Evolutionary conservation across 176 grass and related monocot species (phyloP).

Genomic region (Triticum monococcum): DNA sequence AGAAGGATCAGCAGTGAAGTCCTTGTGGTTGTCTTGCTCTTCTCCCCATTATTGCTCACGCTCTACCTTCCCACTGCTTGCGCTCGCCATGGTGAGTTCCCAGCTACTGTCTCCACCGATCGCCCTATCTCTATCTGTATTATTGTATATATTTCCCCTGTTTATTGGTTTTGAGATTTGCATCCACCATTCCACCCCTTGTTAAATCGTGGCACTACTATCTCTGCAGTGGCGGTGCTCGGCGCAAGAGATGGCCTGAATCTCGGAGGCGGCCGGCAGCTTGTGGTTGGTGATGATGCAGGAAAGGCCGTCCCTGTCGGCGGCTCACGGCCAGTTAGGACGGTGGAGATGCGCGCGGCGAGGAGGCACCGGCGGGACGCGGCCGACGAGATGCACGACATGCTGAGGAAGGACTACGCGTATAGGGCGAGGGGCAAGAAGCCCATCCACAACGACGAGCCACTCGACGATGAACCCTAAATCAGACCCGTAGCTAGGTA

Average conservation of each 20-base stretch:
- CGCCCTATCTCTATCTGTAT: not conserved
- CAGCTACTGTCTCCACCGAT: not conserved
- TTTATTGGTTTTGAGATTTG: not conserved
- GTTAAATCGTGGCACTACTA: not conserved
- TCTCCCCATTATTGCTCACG: conserved; percentile 26
- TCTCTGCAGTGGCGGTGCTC: conserved; percentile 32
- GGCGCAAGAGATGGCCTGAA: not conserved
- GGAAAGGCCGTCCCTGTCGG: not conserved
- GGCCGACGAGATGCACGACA: conserved; percentile 40
- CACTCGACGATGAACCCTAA: conserved; percentile 48
- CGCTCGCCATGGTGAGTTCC: conserved; percentile 43
- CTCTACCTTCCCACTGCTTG: not conserved
- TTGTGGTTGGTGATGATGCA: conserved; percentile 13
- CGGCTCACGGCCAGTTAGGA: not conserved
- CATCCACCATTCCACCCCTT: not conserved
- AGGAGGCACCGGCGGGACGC: not conserved
- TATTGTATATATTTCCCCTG: not conserved
- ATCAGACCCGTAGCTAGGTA: not conserved
- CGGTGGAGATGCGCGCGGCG: not conserved
- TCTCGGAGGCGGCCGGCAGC: not conserved
- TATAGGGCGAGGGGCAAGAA: conserved; percentile 5
- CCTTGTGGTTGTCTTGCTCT: not conserved
- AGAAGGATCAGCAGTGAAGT: not conserved
- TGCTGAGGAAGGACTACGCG: conserved; percentile 56
- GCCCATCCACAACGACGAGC: conserved; percentile 58